phyloP scores from a whole-genome alignment of 2,329 filamentous ascomycete species.

The Alternaria conjuncta region DNA sequence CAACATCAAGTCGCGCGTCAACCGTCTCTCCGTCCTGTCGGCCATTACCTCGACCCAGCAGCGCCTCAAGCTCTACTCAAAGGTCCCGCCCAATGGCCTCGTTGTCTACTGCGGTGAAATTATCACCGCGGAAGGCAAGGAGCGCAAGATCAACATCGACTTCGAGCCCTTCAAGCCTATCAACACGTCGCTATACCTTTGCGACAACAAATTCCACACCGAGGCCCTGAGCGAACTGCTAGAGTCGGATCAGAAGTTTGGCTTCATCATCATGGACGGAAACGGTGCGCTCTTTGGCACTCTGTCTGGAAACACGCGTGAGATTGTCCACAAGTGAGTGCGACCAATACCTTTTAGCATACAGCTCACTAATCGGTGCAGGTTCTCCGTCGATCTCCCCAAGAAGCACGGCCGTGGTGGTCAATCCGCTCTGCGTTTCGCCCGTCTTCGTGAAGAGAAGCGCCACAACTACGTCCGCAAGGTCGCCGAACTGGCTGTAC shows the following conservation, averaged over 20 bases:
- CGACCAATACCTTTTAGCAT: neutral
- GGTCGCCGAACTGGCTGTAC: constrained; percentile 95
- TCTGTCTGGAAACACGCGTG: constrained; percentile 94
- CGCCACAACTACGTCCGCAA: constrained; percentile 99
- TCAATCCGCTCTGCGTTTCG: constrained; percentile 98
- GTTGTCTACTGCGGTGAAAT: constrained; percentile 99
- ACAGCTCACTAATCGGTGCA: constrained; percentile 2
- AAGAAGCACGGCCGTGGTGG: constrained; percentile 99
- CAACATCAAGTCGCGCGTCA: constrained; percentile 99
- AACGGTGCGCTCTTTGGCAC: constrained; percentile 98
- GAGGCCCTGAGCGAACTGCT: constrained; percentile 96
- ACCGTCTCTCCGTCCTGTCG: constrained; percentile 95
- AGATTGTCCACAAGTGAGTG: constrained; percentile 82
- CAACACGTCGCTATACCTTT: constrained; percentile 98
- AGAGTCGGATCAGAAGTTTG: constrained; percentile 98
- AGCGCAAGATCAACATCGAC: constrained; percentile 99
- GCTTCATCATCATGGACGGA: constrained; percentile 99
- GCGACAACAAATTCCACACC: constrained; percentile 99
- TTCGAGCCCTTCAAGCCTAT: constrained; percentile 99
- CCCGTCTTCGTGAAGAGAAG: constrained; percentile 98
- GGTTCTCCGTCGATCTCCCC: constrained; percentile 92
- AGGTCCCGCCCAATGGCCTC: constrained; percentile 95
- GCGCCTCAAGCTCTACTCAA: constrained; percentile 98
- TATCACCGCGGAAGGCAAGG: constrained; percentile 96
- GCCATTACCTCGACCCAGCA: constrained; percentile 99